Base-by-base conservation (phyloP, 768 basidiomycete genomes). In the Tremella yokohamensis region DNA sequence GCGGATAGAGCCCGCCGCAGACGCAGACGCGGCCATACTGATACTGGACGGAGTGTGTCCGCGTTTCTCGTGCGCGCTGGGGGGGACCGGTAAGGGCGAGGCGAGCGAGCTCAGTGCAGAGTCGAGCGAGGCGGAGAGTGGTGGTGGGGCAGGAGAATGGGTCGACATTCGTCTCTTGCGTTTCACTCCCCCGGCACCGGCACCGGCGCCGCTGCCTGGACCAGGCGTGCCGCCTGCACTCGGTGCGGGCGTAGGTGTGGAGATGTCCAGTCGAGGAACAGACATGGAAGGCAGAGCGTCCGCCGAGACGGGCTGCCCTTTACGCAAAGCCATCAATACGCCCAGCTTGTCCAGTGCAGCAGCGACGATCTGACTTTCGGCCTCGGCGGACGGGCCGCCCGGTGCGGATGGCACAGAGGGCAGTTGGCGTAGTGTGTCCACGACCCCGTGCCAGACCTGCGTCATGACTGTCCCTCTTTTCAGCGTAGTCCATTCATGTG, bases 401-500 rank as follows among this genome's bases (percentile, higher is more conserved):
- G 15, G 54, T 42, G 15, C 53, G 38, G 29, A 34, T 15, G 63
- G 52, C 7, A 66, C 48, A 0, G 63, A 54, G 0, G 69, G 72
- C 0, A 74, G 53, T 1, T 57, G 57, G 16, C 70, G 63, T 8
- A 74, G 51, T 4, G 65, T 68, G 52, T 74, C 72, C 25, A 74
- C 62, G 0, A 74, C 29, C 1, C 55, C 59, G 53, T 71, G 69
- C 69, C 69, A 74, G 24, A 68, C 48, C 40, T 63, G 60, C 4
- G 29, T 60, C 57, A 63, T 61, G 15, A 48, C 69, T 71, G 53
- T 40, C 19, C 2, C 18, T 1, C 12, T 20, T 52, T 6, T 29
- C 34, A 52, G 25, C 15, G 4, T 4, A 45, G 6, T 6, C 15
- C 22, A 6, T 45, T 45, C n/a, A 6, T 22, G 42, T 6, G 15